Evolutionary conservation across 106 monocot genomes (phyloP), one percentile per base, ranked within the genome.

Genomic region (Dendrobium huoshanense): DNA sequence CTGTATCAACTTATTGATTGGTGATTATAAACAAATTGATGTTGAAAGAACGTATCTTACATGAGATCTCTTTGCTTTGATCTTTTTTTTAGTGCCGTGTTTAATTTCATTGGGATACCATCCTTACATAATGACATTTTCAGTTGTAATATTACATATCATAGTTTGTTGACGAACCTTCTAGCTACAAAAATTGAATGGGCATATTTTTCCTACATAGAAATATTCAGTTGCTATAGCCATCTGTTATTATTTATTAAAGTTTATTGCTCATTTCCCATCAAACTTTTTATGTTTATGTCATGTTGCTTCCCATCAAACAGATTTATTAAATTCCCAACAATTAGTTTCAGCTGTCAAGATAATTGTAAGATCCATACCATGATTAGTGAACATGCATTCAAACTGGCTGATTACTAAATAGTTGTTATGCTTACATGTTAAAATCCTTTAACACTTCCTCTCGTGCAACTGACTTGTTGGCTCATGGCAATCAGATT

Each of bases 401-500:
- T 54, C 16, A 16, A 54, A 54, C 13, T 54, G 9, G 16, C 54
- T 64, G 64, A 64, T 64, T 64, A 8, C 20, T 64, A 19, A 7
- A 64, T 64, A 64, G 1, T 64, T 37, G 37, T 37, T 64, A 19
- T 64, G 18, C 22, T n/a, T 64, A n/a, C 64, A 25, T 67, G 67
- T 67, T 25, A 67, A 24, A 9, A 2, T 25, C 7, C 29, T 24
- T 24, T 1, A 67, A 25, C 67, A 67, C 27, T 58, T 58, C n/a
- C 58, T 58, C 58, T 81, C 49, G 83, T 70, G 11, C 29, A 80
- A 67, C 49, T 80, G 54, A 16, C 47, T 77, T 79, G 15, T 7
- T 48, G 41, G 40, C 75, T 45, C 79, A 58, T 20, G 1, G 42
- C 74, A 47, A 80, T 42, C 80, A 90, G 94, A 89, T 54, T 89